Evolutionary conservation across 2,329 filamentous ascomycete species (phyloP).

Genomic region (Tolypocladium nubicola): DNA sequence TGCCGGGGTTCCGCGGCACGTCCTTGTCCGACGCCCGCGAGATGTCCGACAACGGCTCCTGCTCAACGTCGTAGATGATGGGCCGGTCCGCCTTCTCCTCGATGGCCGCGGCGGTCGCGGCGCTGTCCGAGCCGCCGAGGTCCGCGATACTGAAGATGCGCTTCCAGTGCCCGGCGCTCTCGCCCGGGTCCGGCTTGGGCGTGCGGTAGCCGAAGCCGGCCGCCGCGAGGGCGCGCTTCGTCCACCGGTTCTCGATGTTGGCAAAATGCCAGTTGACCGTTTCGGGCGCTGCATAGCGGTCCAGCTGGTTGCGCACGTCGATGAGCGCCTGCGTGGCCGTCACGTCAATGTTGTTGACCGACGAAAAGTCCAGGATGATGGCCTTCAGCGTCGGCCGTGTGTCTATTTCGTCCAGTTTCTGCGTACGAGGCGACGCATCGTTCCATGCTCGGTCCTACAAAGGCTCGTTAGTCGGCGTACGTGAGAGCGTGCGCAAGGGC

Average conservation of each 20-base stretch:
- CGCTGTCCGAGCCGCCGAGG: constrained; percentile 61
- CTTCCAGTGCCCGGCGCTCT: constrained; percentile 35
- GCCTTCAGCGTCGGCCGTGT: constrained; percentile 39
- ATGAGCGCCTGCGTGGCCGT: constrained; percentile 43
- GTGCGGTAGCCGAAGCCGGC: constrained; percentile 40
- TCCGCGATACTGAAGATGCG: constrained; percentile 91
- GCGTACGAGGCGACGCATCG: constrained; percentile 32
- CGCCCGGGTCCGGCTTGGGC: constrained; percentile 11
- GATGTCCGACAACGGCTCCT: constrained; percentile 10
- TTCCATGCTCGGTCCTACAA: constrained; percentile 45
- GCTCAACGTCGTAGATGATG: constrained; percentile 17
- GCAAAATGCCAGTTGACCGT: constrained; percentile 41
- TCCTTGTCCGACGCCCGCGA: constrained; percentile 16
- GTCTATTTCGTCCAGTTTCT: constrained; percentile 18
- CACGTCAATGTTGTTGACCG: constrained; percentile 45
- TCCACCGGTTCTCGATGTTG: constrained; percentile 42
- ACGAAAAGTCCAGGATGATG: constrained; percentile 44
- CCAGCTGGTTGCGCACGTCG: constrained; percentile 42
- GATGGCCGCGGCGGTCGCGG: constrained; percentile 40
- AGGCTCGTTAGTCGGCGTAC: constrained; percentile 4
- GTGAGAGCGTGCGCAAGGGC: no score
- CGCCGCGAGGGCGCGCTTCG: constrained; percentile 41
- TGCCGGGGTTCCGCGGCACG: constrained; percentile 15
- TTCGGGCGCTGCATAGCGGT: constrained; percentile 36
- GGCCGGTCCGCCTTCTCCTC: constrained; percentile 42